Percentiles rank a stretch among this genome's conserved stretches.
These are phyloP conservation scores for Moesziomyces sp. DNA, from an alignment of 1,284 basidiomycete genomes.

Conservation along the genomic window DNA sequence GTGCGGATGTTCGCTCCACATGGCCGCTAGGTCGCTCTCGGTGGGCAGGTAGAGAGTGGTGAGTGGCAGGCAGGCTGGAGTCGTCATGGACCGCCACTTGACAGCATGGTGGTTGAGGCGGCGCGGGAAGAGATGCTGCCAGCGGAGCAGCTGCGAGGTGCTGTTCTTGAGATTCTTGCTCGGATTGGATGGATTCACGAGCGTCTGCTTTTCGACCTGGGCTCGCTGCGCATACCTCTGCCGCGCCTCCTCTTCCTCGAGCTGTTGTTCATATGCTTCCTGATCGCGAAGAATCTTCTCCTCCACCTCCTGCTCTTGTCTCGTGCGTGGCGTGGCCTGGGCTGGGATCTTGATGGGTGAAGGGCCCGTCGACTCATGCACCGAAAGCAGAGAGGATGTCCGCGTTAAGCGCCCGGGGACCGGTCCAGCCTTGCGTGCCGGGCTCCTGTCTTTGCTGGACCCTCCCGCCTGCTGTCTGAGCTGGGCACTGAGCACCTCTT, in stretches of 20 bases:
- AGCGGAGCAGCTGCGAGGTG: constrained; percentile 57
- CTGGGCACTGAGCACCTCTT: constrained; percentile 49
- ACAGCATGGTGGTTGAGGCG: constrained; percentile 84
- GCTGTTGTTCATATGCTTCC: constrained; percentile 55
- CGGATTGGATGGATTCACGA: constrained; percentile 65
- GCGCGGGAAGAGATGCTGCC: constrained; percentile 87
- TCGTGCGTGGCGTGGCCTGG: constrained; percentile 25
- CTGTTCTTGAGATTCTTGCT: constrained; percentile 45
- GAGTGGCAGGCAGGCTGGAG: constrained; percentile 80
- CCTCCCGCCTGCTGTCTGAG: constrained; percentile 40
- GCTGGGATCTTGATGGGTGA: constrained; percentile 58
- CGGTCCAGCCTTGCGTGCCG: constrained; percentile 12
- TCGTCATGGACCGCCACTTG: constrained; percentile 86
- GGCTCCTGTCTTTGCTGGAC: constrained; percentile 21
- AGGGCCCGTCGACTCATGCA: constrained; percentile 40
- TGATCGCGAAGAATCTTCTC: constrained; percentile 52
- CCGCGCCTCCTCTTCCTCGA: constrained; percentile 58
- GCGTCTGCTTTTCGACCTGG: constrained; percentile 62
- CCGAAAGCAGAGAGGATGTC: constrained; percentile 41
- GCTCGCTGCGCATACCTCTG: constrained; percentile 56
- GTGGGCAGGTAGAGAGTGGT: constrained; percentile 77
- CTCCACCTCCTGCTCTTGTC: constrained; percentile 47
- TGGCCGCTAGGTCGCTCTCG: constrained; percentile 55
- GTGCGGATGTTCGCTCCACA: constrained; percentile 67
- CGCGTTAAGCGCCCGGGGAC: constrained; percentile 27